These are phyloP conservation scores for Mortierella sp. DNA, from an alignment of 371 early-diverging fungal genomes.

Conservation along the genomic window DNA sequence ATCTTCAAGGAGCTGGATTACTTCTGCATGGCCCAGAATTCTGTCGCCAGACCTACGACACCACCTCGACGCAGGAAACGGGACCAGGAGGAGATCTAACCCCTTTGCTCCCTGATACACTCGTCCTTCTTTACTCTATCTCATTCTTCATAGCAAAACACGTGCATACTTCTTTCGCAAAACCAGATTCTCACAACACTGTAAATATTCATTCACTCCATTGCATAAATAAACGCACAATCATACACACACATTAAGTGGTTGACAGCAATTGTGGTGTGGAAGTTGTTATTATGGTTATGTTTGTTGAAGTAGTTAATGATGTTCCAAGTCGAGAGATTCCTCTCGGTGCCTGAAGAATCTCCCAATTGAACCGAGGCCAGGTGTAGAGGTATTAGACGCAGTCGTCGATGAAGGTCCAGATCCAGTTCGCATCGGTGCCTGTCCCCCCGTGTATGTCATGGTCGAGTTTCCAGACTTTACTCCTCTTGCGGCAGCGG, in stretches of 20 bases:
- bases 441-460: not conserved
- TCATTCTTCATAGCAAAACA: no score
- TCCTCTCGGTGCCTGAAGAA: slow-evolving; percentile 46
- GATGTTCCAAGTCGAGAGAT: slow-evolving; percentile 18
- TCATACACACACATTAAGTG: no score
- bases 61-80: not conserved
- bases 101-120: not conserved
- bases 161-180: no score
- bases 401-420: not conserved
- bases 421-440: not conserved
- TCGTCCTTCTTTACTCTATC: not conserved
- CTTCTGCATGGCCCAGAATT: not conserved
- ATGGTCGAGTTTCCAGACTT: not conserved
- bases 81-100: not conserved
- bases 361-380: slow-evolving; percentile 30
- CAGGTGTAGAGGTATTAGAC: slow-evolving; percentile 25
- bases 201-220: no score
- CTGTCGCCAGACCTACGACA: not conserved
- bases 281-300: not conserved
- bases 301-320: not conserved
- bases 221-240: no score
- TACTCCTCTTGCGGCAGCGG: not conserved
- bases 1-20: not conserved
- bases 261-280: not conserved
- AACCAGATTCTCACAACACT: no score